Evolutionary conservation across 2,329 filamentous ascomycete genomes (phyloP).

Genomic region (Colletotrichum sp.): DNA sequence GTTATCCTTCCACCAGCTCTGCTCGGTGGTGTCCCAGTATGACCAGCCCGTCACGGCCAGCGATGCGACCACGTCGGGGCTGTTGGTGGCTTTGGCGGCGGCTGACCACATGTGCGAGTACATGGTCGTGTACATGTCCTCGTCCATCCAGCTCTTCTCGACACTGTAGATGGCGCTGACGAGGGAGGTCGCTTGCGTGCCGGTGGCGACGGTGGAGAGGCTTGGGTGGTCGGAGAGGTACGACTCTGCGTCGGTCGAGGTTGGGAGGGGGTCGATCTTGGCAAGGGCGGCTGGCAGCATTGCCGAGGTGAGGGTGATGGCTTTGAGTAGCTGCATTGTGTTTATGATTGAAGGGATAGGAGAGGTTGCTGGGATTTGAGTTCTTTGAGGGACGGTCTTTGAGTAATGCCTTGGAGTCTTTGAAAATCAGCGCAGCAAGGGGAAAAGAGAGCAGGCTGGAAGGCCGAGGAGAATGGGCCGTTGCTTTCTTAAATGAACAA

Average conservation of each 20-base stretch:
- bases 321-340: not conserved
- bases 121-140: constrained; percentile 9
- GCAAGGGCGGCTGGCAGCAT: not conserved
- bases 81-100: constrained; percentile 19
- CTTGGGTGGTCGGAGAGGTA: not conserved
- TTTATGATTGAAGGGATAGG: not conserved
- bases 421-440: not conserved
- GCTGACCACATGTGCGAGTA: constrained; percentile 19
- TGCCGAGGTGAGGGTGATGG: not conserved
- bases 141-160: constrained; percentile 6
- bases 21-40: not conserved
- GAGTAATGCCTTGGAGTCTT: not conserved
- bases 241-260: not conserved
- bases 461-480: not conserved
- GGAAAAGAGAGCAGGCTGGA: not conserved
- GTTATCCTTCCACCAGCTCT: constrained; percentile 5
- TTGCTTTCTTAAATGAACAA: not conserved
- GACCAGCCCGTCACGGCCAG: not conserved
- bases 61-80: constrained; percentile 17
- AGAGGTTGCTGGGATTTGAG: not conserved
- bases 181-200: constrained; percentile 1
- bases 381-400: not conserved
- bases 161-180: constrained; percentile 17
- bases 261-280: not conserved
- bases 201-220: not conserved